Evolutionary conservation across 2,329 filamentous ascomycete species (phyloP).

Genomic region (Gaeumannomyces tritici): DNA sequence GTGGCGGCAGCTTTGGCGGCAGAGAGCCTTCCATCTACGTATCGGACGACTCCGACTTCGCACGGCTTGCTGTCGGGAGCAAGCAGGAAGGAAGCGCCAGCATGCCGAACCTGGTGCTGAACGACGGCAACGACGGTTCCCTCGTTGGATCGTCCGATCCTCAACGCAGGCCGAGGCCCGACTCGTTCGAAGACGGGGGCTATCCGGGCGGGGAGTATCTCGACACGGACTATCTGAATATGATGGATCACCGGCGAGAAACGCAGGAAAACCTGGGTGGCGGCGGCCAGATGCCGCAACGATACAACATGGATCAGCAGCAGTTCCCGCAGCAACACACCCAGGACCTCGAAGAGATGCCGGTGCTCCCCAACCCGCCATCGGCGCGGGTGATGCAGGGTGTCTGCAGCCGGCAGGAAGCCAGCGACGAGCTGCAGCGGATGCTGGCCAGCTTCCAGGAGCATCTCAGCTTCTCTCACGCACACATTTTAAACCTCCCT

Average conservation of each 20-base stretch:
- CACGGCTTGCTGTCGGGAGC: constrained; percentile 19
- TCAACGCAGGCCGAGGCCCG: constrained; percentile 1
- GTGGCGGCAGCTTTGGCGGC: constrained; percentile 22
- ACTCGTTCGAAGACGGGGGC: neutral
- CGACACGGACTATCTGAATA: constrained; percentile 15
- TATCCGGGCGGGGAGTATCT: constrained; percentile 11
- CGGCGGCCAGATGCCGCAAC: constrained; percentile 3
- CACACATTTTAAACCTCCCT: constrained; percentile 17
- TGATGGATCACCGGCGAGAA: constrained; percentile 6
- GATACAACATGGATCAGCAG: constrained; percentile 7
- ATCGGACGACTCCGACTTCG: constrained; percentile 46
- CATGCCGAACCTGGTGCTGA: constrained; percentile 11
- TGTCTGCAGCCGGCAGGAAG: constrained; percentile 18
- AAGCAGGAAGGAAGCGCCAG: constrained; percentile 1
- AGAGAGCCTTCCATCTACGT: constrained; percentile 53
- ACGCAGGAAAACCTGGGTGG: constrained; percentile 3
- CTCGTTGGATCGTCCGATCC: neutral
- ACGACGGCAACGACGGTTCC: constrained; percentile 6
- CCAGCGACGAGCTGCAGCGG: constrained; percentile 21
- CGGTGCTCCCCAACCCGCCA: constrained; percentile 20
- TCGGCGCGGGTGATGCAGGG: constrained; percentile 38
- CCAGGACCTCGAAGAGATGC: constrained; percentile 5
- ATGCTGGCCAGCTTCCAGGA: constrained; percentile 22
- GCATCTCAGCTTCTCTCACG: constrained; percentile 21
- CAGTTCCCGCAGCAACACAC: neutral